These are phyloP conservation scores for Talaromyces marneffei DNA, from an alignment of 2,329 filamentous ascomycete genomes.

Conservation along the genomic window DNA sequence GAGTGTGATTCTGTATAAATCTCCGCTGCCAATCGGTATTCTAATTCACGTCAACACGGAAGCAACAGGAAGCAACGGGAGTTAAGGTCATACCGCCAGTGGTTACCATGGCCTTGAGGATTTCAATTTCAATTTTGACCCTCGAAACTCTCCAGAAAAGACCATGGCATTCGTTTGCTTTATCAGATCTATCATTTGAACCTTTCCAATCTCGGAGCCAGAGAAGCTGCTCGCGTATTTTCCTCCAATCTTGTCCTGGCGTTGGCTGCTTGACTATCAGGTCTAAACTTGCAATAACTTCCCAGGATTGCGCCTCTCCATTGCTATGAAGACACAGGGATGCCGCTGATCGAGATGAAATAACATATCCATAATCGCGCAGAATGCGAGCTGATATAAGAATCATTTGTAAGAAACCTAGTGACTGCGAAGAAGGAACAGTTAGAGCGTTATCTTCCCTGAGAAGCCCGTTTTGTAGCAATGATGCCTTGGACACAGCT, in stretches of 20 bases:
- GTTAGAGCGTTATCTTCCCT: slow-evolving; percentile 38
- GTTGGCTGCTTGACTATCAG: slow-evolving; percentile 39
- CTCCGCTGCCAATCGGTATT: slow-evolving; percentile 39
- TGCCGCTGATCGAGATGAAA: slow-evolving; percentile 33
- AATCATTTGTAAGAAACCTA: slow-evolving; percentile 38
- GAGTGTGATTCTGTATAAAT: slow-evolving; percentile 33
- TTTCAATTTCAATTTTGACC: slow-evolving; percentile 50
- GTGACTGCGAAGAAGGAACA: slow-evolving; percentile 31
- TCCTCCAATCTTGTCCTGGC: slow-evolving; percentile 45
- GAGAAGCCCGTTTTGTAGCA: slow-evolving; percentile 40
- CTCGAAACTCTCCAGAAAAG: slow-evolving; percentile 47
- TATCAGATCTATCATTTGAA: slow-evolving; percentile 17
- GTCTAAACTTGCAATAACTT: slow-evolving; percentile 51
- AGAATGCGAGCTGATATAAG: slow-evolving; percentile 38
- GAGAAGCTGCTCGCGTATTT: slow-evolving; percentile 46
- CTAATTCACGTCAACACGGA: slow-evolving; percentile 18
- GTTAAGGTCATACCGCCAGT: slow-evolving; percentile 33
- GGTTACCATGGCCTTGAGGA: slow-evolving; percentile 51
- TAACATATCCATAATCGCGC: slow-evolving; percentile 33
- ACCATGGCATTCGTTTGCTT: slow-evolving; percentile 34
- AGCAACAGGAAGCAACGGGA: background rate
- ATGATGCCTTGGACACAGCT: slow-evolving; percentile 34
- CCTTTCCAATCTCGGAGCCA: slow-evolving; percentile 59
- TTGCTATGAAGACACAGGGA: slow-evolving; percentile 51
- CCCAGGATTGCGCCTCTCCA: slow-evolving; percentile 47